Evolutionary conservation across 2,329 filamentous ascomycete genomes (phyloP).

Genomic region (Diatrype stigma): DNA sequence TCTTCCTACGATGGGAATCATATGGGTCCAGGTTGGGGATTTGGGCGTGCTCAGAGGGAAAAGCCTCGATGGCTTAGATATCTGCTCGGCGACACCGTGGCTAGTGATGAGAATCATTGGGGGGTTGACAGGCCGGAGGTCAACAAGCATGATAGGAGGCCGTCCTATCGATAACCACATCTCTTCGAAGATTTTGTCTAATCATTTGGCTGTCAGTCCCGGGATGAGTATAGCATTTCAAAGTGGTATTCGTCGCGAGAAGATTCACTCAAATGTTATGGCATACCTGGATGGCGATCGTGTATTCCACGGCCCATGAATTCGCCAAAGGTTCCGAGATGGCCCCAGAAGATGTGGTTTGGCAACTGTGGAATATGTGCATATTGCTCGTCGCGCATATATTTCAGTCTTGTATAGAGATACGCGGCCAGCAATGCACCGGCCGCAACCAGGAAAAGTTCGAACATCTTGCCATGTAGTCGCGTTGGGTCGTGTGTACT

Average conservation of each 20-base stretch:
- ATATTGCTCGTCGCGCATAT: constrained; percentile 12
- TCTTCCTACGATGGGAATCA: constrained; percentile 13
- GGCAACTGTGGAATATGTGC: constrained; percentile 13
- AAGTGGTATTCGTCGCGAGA: neutral
- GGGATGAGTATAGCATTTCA: neutral
- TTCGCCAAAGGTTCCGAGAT: constrained; percentile 14
- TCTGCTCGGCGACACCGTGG: constrained; percentile 17
- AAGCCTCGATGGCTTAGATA: constrained; percentile 13
- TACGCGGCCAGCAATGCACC: constrained; percentile 7
- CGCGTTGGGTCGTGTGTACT: neutral
- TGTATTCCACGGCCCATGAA: constrained; percentile 31
- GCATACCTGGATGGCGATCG: constrained; percentile 12
- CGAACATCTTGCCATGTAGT: constrained; percentile 6
- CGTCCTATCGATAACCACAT: constrained; percentile 14
- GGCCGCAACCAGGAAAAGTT: constrained; percentile 5
- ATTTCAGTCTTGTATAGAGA: constrained; percentile 10
- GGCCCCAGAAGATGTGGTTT: constrained; percentile 9
- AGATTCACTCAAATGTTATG: neutral
- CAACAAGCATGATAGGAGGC: constrained; percentile 17
- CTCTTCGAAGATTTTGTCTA: constrained; percentile 17
- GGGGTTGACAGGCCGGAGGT: constrained; percentile 13
- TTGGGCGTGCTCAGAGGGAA: constrained; percentile 13
- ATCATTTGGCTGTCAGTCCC: neutral
- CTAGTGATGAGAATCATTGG: constrained; percentile 13
- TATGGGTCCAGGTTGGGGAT: constrained; percentile 12